Conservation (phyloP, 163 green algal species). For the Scenedesmus sp. region DNA sequence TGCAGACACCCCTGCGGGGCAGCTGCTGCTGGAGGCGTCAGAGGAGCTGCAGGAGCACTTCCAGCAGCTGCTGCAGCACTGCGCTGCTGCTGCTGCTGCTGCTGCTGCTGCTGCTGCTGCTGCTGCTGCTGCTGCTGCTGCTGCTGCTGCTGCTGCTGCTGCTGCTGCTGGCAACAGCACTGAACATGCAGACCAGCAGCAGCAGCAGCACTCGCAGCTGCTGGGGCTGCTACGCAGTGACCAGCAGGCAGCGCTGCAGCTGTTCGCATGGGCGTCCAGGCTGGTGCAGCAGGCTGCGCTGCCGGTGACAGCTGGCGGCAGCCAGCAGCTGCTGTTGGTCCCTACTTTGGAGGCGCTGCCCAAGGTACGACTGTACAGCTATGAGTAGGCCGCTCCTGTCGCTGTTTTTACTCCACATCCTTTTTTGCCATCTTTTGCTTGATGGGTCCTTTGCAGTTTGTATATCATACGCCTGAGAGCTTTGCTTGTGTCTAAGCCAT, state of each 20-base stretch:
- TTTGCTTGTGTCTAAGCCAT: too few relatives aligned
- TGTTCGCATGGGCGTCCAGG: neutral
- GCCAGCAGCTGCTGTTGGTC: neutral
- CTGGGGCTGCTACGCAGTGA: neutral
- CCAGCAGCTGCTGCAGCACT: neutral
- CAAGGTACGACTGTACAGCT: neutral
- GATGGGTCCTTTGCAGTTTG: too few relatives aligned
- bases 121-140: neutral
- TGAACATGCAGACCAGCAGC: neutral
- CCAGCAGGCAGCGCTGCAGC: neutral
- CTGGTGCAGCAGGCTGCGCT: slow-evolving; percentile 28
- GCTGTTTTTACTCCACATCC: neutral
- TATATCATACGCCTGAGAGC: too few relatives aligned
- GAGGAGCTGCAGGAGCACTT: slow-evolving; percentile 11
- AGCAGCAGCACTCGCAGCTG: neutral
- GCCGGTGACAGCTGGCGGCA: neutral
- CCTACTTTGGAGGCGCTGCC: neutral
- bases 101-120: neutral
- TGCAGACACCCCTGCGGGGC: slow-evolving; percentile 30
- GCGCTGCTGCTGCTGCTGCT: neutral
- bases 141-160: neutral
- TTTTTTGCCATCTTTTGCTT: too few relatives aligned
- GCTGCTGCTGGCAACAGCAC: neutral
- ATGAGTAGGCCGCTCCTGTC: too few relatives aligned
- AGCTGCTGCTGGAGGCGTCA: slow-evolving; percentile 11